Evolutionary conservation across 768 basidiomycete genomes (phyloP).

Genomic region (Collybiopsis luxurians): DNA sequence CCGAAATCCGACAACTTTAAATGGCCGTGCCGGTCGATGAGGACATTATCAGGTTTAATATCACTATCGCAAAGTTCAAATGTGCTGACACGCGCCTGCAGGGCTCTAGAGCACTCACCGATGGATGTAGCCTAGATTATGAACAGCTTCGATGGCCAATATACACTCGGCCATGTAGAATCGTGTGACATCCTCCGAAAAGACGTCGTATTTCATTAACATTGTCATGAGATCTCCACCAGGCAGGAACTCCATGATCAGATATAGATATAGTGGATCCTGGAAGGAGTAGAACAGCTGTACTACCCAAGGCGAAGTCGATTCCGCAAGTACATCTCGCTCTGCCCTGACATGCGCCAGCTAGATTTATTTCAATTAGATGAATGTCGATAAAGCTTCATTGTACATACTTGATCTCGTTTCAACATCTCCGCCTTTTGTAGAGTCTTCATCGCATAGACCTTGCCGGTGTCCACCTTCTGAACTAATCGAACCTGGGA

Average conservation of each 20-base stretch:
- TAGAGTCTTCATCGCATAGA: conserved; percentile 99
- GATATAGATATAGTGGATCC: conserved; percentile 91
- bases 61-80: conserved; percentile 53
- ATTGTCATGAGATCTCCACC: conserved; percentile 99
- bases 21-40: conserved; percentile 96
- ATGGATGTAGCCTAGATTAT: conserved; percentile 98
- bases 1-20: conserved; percentile 98
- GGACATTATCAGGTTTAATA: conserved; percentile 98
- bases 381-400: conserved; percentile 7
- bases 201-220: conserved; percentile 99
- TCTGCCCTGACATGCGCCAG: conserved; percentile 97
- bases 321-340: conserved; percentile 94
- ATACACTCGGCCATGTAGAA: conserved; percentile 99
- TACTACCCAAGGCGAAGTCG: conserved; percentile 96
- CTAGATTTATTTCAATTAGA: conserved; percentile 36
- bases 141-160: conserved; percentile 96
- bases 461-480: conserved; percentile 95
- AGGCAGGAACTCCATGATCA: conserved; percentile 86
- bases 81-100: neutral
- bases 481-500: conserved; percentile 88
- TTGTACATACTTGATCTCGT: conserved; percentile 81
- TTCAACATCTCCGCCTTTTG: conserved; percentile 99
- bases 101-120: conserved; percentile 50
- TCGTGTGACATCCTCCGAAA: conserved; percentile 96
- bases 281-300: conserved; percentile 99